These are phyloP conservation scores for Canariomyces notabilis DNA, from an alignment of 2,329 filamentous ascomycete species.

Conservation along the genomic window DNA sequence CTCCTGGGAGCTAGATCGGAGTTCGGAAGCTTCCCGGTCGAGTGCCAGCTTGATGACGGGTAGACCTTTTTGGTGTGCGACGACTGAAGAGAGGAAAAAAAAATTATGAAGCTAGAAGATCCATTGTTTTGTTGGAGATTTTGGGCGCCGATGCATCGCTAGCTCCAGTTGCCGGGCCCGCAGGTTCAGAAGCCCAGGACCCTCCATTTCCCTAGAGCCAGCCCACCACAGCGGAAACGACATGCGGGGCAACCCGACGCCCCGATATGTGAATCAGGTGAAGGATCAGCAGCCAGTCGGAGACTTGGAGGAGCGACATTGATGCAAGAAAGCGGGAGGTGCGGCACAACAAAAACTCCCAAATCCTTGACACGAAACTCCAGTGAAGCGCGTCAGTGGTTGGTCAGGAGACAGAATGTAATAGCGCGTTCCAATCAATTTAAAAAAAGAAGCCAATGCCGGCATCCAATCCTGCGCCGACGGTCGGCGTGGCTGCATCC, in stretches of 20 bases:
- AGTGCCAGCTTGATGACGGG: conserved; percentile 13
- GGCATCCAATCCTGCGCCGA: conserved; percentile 13
- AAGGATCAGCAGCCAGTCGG: conserved; percentile 9
- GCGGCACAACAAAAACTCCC: conserved; percentile 13
- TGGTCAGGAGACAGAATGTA: conserved; percentile 24
- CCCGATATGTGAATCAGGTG: conserved; percentile 20
- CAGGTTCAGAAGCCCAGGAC: conserved; percentile 16
- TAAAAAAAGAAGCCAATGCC: conserved; percentile 26
- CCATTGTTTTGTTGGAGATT: conserved; percentile 22
- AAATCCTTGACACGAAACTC: conserved; percentile 24
- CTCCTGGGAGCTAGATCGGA: neutral
- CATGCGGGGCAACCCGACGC: conserved; percentile 19
- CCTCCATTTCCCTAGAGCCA: conserved; percentile 14
- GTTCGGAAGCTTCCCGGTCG: conserved; percentile 4
- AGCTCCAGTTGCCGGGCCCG: conserved; percentile 23
- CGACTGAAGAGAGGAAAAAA: conserved; percentile 11
- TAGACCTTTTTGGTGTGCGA: conserved; percentile 14
- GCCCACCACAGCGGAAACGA: conserved; percentile 3
- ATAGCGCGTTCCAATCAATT: conserved; percentile 28
- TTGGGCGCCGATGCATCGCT: conserved; percentile 27
- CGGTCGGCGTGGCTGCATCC: conserved; percentile 11
- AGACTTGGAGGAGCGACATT: neutral
- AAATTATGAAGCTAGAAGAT: conserved; percentile 17
- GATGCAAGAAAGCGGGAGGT: conserved; percentile 13
- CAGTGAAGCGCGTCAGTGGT: conserved; percentile 22